These are phyloP conservation scores for Phytophthora boehmeriae DNA, from an alignment of 352 stramenopile species.

Conservation along the genomic window DNA sequence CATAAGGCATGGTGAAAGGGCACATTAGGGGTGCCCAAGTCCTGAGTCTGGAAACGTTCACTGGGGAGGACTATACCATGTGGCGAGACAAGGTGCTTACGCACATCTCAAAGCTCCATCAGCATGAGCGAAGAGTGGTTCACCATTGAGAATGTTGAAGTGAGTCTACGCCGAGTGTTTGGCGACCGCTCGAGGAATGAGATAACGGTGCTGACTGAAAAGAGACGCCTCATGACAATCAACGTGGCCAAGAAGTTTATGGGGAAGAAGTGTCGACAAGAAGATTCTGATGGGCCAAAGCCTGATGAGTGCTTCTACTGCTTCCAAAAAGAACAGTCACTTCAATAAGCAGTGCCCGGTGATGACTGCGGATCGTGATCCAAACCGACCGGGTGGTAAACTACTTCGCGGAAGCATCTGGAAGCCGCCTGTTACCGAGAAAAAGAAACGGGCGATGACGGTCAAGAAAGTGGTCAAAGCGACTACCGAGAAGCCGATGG, in stretches of 20 bases:
- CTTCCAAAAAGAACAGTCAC: not conserved
- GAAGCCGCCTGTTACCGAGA: not conserved
- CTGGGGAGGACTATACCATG: too few relatives aligned
- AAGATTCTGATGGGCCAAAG: not conserved
- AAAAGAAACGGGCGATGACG: constrained; percentile 3
- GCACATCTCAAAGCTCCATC: constrained; percentile 1
- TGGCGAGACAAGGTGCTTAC: too few relatives aligned
- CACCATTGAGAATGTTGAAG: constrained; percentile 2
- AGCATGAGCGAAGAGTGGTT: not conserved
- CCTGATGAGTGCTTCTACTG: not conserved
- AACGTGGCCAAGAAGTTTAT: not conserved
- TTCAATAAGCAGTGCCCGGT: not conserved
- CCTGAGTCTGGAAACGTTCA: too few relatives aligned
- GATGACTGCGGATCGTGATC: not conserved
- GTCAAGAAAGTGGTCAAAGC: constrained; percentile 2
- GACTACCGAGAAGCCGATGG: not conserved
- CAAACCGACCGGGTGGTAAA: not conserved
- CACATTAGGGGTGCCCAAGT: too few relatives aligned
- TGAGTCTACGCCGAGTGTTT: not conserved
- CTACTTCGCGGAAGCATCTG: not conserved
- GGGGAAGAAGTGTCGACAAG: not conserved
- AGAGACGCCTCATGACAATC: not conserved
- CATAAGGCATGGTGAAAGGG: too few relatives aligned
- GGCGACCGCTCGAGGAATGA: constrained; percentile 4
- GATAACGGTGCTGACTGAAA: not conserved